These are phyloP conservation scores for Aspergillus brasiliensis DNA, from an alignment of 2,329 filamentous ascomycete genomes.

Conservation along the genomic window DNA sequence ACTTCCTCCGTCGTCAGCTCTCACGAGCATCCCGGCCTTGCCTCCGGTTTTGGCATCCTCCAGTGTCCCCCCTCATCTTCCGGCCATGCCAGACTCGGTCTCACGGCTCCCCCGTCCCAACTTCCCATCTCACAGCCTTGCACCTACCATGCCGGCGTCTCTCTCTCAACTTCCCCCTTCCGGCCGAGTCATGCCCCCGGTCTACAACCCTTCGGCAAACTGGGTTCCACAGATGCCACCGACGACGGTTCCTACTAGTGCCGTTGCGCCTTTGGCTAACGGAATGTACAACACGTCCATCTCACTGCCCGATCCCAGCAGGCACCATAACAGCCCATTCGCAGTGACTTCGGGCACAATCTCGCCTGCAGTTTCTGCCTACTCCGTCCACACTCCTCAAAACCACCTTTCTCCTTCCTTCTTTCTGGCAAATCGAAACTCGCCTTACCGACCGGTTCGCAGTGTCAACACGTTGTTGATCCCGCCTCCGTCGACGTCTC, in stretches of 20 bases:
- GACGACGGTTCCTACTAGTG: conserved; percentile 31
- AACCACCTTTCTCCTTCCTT: conserved; percentile 81
- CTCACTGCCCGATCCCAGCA: conserved; percentile 37
- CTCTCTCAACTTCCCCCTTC: conserved; percentile 62
- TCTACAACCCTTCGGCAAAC: conserved; percentile 63
- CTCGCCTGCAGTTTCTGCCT: conserved; percentile 71
- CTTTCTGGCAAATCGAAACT: conserved; percentile 84
- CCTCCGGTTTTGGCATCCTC: conserved; percentile 38
- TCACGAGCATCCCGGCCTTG: conserved; percentile 33
- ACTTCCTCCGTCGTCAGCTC: conserved; percentile 27
- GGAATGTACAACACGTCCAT: conserved; percentile 33
- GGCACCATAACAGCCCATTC: conserved; percentile 54
- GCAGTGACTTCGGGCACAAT: conserved; percentile 56
- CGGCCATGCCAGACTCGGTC: conserved; percentile 36
- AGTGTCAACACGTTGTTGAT: conserved; percentile 89
- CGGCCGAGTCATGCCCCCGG: conserved; percentile 70
- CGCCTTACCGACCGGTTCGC: conserved; percentile 88
- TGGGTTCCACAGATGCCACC: conserved; percentile 51
- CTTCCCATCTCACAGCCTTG: conserved; percentile 58
- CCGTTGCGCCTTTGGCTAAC: conserved; percentile 31
- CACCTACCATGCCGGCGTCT: conserved; percentile 46
- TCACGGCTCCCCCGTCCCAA: conserved; percentile 70
- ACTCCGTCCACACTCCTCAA: conserved; percentile 62
- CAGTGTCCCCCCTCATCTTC: conserved; percentile 36
- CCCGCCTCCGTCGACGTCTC: conserved; percentile 76